phyloP scores from a whole-genome alignment of 1,284 basidiomycete species.

The Trametes polyzona region DNA sequence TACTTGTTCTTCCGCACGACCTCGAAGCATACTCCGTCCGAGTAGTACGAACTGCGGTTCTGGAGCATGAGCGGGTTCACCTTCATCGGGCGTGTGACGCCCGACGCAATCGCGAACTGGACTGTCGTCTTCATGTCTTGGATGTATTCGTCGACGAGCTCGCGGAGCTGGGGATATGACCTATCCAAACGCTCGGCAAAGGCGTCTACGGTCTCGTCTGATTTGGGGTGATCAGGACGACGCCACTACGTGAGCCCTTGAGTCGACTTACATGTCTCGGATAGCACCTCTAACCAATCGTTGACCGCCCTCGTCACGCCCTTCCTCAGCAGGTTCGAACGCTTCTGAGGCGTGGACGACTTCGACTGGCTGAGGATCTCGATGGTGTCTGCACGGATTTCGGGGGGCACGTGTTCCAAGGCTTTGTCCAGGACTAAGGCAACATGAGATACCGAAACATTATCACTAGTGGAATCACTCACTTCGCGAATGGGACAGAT shows the following conservation, averaged over 20 bases:
- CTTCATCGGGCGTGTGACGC: conserved; percentile 62
- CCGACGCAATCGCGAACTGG: conserved; percentile 63
- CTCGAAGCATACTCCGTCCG: conserved; percentile 76
- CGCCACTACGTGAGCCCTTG: neutral
- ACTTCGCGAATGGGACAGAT: conserved; percentile 77
- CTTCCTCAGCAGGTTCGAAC: conserved; percentile 66
- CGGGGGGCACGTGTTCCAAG: conserved; percentile 60
- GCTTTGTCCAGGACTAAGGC: conserved; percentile 64
- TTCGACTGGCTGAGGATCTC: conserved; percentile 69
- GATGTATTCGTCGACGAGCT: conserved; percentile 51
- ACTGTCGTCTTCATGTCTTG: conserved; percentile 69
- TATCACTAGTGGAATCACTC: conserved; percentile 28
- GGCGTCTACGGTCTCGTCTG: conserved; percentile 66
- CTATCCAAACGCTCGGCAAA: conserved; percentile 63
- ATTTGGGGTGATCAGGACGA: neutral
- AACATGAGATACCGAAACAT: too few relatives aligned
- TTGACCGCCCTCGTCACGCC: conserved; percentile 62
- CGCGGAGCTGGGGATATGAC: conserved; percentile 55
- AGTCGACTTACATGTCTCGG: conserved; percentile 55
- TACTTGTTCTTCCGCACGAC: conserved; percentile 71
- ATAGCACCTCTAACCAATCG: conserved; percentile 73
- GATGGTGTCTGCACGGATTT: conserved; percentile 53
- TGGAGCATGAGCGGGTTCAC: conserved; percentile 78
- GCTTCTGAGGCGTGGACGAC: conserved; percentile 68
- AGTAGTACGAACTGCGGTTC: conserved; percentile 65